Conservation (phyloP, 1,284 basidiomycete genomes). For the Veloboletus limbatus region DNA sequence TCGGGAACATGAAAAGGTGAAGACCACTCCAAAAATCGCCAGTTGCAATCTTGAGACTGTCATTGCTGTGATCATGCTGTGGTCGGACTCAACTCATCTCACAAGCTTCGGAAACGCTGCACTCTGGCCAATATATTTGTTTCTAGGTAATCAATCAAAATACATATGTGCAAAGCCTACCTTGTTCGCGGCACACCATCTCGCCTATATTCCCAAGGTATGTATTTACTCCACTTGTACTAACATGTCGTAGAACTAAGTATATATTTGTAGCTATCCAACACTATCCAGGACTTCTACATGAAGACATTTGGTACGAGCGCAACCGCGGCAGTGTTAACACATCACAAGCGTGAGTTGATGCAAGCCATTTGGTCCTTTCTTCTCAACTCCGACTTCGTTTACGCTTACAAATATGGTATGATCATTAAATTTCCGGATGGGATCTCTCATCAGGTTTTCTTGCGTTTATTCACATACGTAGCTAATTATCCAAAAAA, state of each 20-base stretch:
- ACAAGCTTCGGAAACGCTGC: slow-evolving; percentile 32
- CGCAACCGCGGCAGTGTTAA: too few relatives aligned
- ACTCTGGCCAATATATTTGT: slow-evolving; percentile 36
- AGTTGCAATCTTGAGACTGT: slow-evolving; percentile 22
- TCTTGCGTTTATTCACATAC: too few relatives aligned
- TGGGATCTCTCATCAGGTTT: too few relatives aligned
- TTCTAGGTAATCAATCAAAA: slow-evolving; percentile 35
- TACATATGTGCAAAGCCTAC: slow-evolving; percentile 24
- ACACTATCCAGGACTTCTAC: slow-evolving; percentile 5
- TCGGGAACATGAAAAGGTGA: slow-evolving; percentile 26
- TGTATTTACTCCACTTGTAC: background rate
- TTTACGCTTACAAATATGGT: too few relatives aligned
- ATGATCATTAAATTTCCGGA: too few relatives aligned
- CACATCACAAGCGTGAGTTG: too few relatives aligned
- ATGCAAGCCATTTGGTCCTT: too few relatives aligned
- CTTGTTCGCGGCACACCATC: slow-evolving; percentile 27
- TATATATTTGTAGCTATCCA: slow-evolving; percentile 10
- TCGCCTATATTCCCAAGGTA: slow-evolving; percentile 33
- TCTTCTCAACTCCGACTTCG: too few relatives aligned
- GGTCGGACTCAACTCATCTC: slow-evolving; percentile 35
- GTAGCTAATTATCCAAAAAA: too few relatives aligned
- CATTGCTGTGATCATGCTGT: slow-evolving; percentile 30
- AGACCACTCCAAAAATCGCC: slow-evolving; percentile 7
- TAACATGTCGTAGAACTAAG: too few relatives aligned
- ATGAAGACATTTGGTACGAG: too few relatives aligned